Conservation (phyloP, 371 early-diverging fungal genomes). For the Mucor plumbeus region DNA sequence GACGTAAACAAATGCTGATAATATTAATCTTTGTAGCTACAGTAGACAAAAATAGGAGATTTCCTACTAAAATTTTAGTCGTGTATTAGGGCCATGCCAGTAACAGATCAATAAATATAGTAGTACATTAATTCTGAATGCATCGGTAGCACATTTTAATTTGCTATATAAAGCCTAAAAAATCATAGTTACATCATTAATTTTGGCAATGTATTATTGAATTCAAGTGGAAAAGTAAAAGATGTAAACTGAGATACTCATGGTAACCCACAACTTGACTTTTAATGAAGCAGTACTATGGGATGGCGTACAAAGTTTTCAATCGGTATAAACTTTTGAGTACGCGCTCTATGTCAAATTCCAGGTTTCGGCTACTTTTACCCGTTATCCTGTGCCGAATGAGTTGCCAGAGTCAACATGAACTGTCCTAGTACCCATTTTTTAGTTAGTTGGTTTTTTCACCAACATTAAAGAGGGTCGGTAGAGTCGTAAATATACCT, state of each 20-base stretch:
- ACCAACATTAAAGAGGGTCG: constrained; percentile 27
- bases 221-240: no score
- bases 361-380: constrained; percentile 25
- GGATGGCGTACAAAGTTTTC: constrained; percentile 6
- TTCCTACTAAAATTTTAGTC: no score
- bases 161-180: no score
- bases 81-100: no score
- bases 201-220: no score
- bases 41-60: no score
- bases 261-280: constrained; percentile 18
- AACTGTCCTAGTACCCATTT: constrained; percentile 33
- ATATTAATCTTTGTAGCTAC: no score
- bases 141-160: no score
- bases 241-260: background rate
- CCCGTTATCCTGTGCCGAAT: constrained; percentile 30
- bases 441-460: constrained; percentile 13
- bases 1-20: no score
- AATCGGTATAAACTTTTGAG: constrained; percentile 8
- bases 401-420: constrained; percentile 27
- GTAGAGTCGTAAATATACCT: constrained; percentile 27
- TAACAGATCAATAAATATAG: no score
- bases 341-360: constrained; percentile 38
- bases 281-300: background rate
- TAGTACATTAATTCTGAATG: no score
- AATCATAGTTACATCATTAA: no score